These are phyloP conservation scores for Scytalidium lignicola DNA, from an alignment of 2,329 filamentous ascomycete genomes.

Conservation along the genomic window DNA sequence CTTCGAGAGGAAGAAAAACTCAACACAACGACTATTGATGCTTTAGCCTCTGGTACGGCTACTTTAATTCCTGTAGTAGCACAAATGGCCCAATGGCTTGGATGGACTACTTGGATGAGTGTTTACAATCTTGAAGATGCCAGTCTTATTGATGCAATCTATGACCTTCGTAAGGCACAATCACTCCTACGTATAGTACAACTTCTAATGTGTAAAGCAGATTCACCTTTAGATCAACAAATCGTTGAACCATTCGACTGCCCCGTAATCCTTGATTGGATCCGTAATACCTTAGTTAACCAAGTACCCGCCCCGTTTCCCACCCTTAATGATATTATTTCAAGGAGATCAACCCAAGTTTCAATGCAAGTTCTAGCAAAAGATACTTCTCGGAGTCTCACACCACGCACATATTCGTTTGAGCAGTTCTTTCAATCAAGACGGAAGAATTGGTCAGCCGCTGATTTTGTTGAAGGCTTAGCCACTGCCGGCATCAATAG, in stretches of 20 bases:
- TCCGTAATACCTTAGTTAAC: conserved; percentile 35
- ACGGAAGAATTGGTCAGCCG: conserved; percentile 43
- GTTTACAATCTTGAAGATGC: conserved; percentile 59
- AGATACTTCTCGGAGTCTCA: conserved; percentile 16
- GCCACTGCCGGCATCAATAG: conserved; percentile 62
- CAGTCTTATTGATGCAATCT: conserved; percentile 44
- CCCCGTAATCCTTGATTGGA: conserved; percentile 54
- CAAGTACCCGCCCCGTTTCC: conserved; percentile 36
- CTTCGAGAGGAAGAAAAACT: conserved; percentile 88
- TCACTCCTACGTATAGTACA: background rate
- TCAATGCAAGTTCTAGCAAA: background rate
- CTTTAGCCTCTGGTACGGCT: conserved; percentile 36
- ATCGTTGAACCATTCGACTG: conserved; percentile 47
- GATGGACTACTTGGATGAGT: conserved; percentile 61
- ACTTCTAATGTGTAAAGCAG: conserved; percentile 3
- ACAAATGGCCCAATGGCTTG: conserved; percentile 78
- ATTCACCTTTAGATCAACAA: conserved; percentile 10
- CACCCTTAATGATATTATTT: conserved; percentile 43
- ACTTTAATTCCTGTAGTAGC: conserved; percentile 69
- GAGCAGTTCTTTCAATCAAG: conserved; percentile 60
- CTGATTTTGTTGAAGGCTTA: conserved; percentile 69
- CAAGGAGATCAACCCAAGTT: background rate
- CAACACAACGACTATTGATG: conserved; percentile 51
- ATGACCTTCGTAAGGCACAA: conserved; percentile 42
- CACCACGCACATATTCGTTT: conserved; percentile 67